Evolutionary conservation across 352 stramenopile species (phyloP).

Genomic region (Phytopythium delawarense): DNA sequence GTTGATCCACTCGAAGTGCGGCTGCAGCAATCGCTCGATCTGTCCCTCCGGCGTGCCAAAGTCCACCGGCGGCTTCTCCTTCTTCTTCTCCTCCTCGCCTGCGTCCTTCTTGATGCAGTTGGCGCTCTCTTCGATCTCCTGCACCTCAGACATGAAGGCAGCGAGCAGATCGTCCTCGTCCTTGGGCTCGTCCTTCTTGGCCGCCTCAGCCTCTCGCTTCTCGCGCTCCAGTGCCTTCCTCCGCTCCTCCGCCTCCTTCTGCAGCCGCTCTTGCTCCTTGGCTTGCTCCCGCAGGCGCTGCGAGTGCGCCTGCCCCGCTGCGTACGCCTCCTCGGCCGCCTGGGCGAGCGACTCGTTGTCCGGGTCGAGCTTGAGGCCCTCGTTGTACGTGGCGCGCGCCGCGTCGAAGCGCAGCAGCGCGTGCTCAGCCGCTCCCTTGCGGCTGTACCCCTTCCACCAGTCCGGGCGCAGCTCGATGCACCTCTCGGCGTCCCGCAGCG

Average conservation of each 20-base stretch:
- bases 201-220: conserved; percentile 10
- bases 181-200: conserved; percentile 20
- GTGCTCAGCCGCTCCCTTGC: conserved; percentile 77
- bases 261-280: conserved; percentile 34
- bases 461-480: conserved; percentile 76
- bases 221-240: conserved; percentile 12
- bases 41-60: conserved; percentile 70
- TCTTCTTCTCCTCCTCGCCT: conserved; percentile 23
- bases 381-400: conserved; percentile 66
- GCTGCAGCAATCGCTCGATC: conserved; percentile 57
- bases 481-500: conserved; percentile 66
- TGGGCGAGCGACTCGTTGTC: conserved; percentile 67
- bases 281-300: conserved; percentile 47
- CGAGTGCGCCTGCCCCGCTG: conserved; percentile 65
- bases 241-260: conserved; percentile 32
- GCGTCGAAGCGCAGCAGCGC: conserved; percentile 71
- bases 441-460: conserved; percentile 87
- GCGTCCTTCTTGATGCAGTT: conserved; percentile 75
- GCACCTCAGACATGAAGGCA: conserved; percentile 84
- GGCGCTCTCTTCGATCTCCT: conserved; percentile 68
- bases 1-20: conserved; percentile 85
- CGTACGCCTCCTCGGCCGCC: conserved; percentile 66
- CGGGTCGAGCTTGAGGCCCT: conserved; percentile 57
- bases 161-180: conserved; percentile 65
- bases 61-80: conserved; percentile 53